Evolutionary conservation across 2,329 filamentous ascomycete genomes (phyloP).

Genomic region (Exserohilum rostratum): DNA sequence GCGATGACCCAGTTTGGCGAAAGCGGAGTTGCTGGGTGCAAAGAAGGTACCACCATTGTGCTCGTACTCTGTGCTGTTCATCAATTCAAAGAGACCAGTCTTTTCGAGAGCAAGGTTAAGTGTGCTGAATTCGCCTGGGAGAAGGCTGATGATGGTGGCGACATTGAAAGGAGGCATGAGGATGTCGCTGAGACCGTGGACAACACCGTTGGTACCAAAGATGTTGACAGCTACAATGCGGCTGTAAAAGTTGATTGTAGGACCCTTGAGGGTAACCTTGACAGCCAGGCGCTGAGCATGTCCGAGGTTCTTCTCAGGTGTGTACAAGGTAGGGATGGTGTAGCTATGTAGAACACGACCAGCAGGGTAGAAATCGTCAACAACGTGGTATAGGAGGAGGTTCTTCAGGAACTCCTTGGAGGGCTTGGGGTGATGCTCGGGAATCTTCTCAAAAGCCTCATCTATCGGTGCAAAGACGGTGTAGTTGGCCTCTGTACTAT

Average conservation of each 20-base stretch:
- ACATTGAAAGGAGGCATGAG: conserved; percentile 76
- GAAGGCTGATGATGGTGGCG: conserved; percentile 66
- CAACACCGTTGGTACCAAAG: conserved; percentile 76
- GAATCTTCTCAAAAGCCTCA: conserved; percentile 72
- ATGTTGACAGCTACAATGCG: conserved; percentile 73
- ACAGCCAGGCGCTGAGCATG: conserved; percentile 72
- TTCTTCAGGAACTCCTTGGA: conserved; percentile 72
- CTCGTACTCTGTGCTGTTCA: conserved; percentile 57
- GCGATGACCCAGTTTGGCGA: conserved; percentile 71
- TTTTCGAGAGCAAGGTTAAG: conserved; percentile 75
- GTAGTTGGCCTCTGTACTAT: conserved; percentile 74
- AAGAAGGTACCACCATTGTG: conserved; percentile 76
- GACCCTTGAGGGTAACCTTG: conserved; percentile 66
- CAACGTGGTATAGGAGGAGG: conserved; percentile 77
- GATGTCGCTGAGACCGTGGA: conserved; percentile 77
- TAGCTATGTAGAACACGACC: conserved; percentile 69
- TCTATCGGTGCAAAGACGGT: conserved; percentile 84
- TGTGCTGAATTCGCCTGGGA: conserved; percentile 78
- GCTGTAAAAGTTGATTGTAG: conserved; percentile 78
- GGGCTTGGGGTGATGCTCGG: conserved; percentile 63
- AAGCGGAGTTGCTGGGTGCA: conserved; percentile 81
- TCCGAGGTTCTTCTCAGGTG: conserved; percentile 63
- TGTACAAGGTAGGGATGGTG: conserved; percentile 73
- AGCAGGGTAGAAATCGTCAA: conserved; percentile 69
- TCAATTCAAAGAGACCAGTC: conserved; percentile 70